Evolutionary conservation across 495 filamentous ascomycete species (phyloP), one percentile per base, ranked within the genome.

Genomic region (Trichoderma orchidacearum): DNA sequence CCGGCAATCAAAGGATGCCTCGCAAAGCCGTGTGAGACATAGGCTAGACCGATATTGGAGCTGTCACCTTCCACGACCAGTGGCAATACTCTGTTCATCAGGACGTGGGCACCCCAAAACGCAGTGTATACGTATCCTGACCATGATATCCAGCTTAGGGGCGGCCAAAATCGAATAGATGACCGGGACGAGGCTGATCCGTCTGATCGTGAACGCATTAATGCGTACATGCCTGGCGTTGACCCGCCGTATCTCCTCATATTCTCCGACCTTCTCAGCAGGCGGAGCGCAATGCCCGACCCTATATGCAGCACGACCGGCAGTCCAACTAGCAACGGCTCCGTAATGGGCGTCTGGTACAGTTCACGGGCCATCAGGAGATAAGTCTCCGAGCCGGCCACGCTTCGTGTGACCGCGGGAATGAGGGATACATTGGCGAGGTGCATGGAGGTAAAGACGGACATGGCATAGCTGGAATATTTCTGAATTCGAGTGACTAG

Each of bases 391-490:
- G 76, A 76, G 56, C 75, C 72, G 1, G 75, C 67, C 30, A 80
- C 74, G 48, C 77, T 78, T 51, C 71, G 72, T 32, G 75, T 71
- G 55, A 77, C 56, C 23, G 91, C 80, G 0, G 87, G 87, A 30
- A 89, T 80, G 36, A 90, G 64, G 1, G 86, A 85, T n/a, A 84
- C 87, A 48, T 87, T 96, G 50, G 85, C 77, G 51, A 93, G 72
- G 70, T 96, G 91, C 54, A 92, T 70, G 53, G 80, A 71, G 51
- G 83, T 73, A 78, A 92, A 96, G 60, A 86, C 65, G 38, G 83
- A 84, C 66, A 95, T 90, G 35, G 86, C 83, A 68, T 95, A 95
- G 62, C 85, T 85, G 13, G 88, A 91, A 75, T 93, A 95, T 67
- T 78, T 83, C 65, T 95, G 91, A 29, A 91, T 72, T 48, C 86